phyloP scores from a whole-genome alignment of 2,329 filamentous ascomycete species.

The Fusarium subglutinans region DNA sequence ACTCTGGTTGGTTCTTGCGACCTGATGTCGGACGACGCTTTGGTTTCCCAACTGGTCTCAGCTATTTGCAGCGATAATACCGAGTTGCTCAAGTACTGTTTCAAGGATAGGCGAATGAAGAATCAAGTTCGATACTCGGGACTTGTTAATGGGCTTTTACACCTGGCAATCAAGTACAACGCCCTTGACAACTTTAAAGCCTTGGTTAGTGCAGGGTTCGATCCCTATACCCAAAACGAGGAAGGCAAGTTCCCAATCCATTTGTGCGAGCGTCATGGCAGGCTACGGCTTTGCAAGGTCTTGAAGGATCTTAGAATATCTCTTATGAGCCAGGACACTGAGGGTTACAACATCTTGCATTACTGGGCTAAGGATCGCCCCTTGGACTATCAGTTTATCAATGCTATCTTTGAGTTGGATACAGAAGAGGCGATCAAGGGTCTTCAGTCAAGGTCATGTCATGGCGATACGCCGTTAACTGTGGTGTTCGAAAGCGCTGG shows the following conservation, averaged over 20 bases:
- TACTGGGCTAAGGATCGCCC: neutral
- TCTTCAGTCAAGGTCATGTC: neutral
- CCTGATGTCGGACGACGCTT: neutral
- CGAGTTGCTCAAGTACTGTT: neutral
- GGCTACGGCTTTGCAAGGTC: fast-evolving
- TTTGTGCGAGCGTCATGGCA: neutral
- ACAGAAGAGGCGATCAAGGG: neutral
- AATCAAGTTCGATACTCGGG: neutral
- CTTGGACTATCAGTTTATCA: neutral
- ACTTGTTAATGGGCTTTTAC: fast-evolving
- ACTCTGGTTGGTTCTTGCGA: neutral
- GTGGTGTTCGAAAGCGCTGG: neutral
- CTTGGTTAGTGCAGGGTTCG: neutral
- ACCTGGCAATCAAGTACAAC: neutral
- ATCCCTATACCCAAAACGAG: neutral
- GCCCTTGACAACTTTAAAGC: neutral
- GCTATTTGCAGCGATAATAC: neutral
- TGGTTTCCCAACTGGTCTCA: neutral
- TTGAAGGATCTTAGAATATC: neutral
- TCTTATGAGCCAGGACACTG: neutral
- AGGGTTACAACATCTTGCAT: neutral
- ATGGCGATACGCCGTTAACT: neutral
- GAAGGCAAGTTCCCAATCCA: neutral
- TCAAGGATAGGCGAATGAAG: neutral
- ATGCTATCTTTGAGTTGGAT: neutral